Evolutionary conservation across 768 basidiomycete genomes (phyloP).

Genomic region (Boletus insuetus): DNA sequence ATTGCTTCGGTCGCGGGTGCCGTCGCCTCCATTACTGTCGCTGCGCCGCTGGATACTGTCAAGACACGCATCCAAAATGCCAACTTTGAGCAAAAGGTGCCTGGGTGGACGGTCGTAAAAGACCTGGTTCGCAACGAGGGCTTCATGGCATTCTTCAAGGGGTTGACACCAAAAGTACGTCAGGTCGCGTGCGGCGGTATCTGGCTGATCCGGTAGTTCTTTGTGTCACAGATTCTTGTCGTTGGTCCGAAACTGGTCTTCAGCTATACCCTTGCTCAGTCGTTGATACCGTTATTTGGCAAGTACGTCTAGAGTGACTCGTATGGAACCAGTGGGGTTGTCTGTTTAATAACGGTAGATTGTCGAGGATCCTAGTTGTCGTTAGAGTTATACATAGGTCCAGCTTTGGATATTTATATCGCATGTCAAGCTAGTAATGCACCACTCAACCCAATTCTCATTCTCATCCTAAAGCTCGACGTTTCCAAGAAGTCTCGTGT

Average conservation of each 20-base stretch:
- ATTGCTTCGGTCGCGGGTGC: slow-evolving; percentile 93
- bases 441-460: background rate
- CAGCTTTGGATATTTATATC: slow-evolving; percentile 3
- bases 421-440: slow-evolving; percentile 3
- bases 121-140: slow-evolving; percentile 91
- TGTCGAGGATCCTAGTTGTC: background rate
- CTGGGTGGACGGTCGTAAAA: slow-evolving; percentile 75
- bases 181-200: slow-evolving; percentile 7
- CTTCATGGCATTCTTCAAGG: slow-evolving; percentile 85
- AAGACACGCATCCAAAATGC: slow-evolving; percentile 99
- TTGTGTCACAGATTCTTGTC: slow-evolving; percentile 69
- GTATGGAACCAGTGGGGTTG: background rate
- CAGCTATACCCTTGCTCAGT: slow-evolving; percentile 96
- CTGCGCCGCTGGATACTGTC: slow-evolving; percentile 92
- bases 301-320: slow-evolving; percentile 62
- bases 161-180: slow-evolving; percentile 88
- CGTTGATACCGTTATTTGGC: slow-evolving; percentile 88
- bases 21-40: slow-evolving; percentile 91
- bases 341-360: background rate
- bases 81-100: slow-evolving; percentile 86
- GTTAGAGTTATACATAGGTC: slow-evolving; percentile 12
- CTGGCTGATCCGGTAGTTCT: slow-evolving; percentile 6
- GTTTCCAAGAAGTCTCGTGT: too few relatives aligned
- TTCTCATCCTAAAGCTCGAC: background rate
- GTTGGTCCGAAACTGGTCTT: slow-evolving; percentile 98